Evolutionary conservation across 345 rosid genomes (phyloP).

Genomic region (Bruguiera gymnorhiza): DNA sequence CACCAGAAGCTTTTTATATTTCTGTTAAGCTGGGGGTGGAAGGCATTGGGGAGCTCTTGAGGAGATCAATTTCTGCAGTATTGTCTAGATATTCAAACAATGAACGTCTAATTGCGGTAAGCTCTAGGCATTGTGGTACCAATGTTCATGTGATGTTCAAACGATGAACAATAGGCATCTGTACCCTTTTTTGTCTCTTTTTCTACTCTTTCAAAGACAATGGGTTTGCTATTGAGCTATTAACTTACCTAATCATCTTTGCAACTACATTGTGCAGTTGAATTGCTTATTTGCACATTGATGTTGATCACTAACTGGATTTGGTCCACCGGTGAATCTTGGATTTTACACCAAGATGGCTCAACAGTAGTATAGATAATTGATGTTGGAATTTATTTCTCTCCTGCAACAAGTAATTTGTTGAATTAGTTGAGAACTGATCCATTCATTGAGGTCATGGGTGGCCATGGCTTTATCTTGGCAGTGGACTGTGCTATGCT

Average conservation of each 20-base stretch:
- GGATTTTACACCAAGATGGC: background rate
- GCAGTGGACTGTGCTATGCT: background rate
- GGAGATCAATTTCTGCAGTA: constrained; percentile 79
- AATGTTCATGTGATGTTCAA: background rate
- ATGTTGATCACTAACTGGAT: too few relatives aligned
- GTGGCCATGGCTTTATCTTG: background rate
- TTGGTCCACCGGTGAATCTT: background rate
- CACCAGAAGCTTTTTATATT: constrained; percentile 93
- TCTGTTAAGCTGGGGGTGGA: constrained; percentile 93
- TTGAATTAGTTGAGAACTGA: background rate
- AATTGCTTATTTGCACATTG: too few relatives aligned
- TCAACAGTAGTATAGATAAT: too few relatives aligned
- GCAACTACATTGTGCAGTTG: too few relatives aligned
- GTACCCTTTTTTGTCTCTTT: too few relatives aligned
- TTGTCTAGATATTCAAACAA: constrained; percentile 79
- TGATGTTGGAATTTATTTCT: background rate
- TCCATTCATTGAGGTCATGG: background rate
- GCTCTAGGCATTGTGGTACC: constrained; percentile 4
- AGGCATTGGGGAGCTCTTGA: constrained; percentile 89
- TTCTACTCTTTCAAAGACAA: too few relatives aligned
- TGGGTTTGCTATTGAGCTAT: too few relatives aligned
- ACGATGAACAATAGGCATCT: too few relatives aligned
- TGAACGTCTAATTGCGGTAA: constrained; percentile 83
- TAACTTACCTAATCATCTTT: too few relatives aligned
- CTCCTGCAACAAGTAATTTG: background rate